Evolutionary conservation across 768 basidiomycete genomes (phyloP).

Genomic region (Cyclocybe cylindracea): DNA sequence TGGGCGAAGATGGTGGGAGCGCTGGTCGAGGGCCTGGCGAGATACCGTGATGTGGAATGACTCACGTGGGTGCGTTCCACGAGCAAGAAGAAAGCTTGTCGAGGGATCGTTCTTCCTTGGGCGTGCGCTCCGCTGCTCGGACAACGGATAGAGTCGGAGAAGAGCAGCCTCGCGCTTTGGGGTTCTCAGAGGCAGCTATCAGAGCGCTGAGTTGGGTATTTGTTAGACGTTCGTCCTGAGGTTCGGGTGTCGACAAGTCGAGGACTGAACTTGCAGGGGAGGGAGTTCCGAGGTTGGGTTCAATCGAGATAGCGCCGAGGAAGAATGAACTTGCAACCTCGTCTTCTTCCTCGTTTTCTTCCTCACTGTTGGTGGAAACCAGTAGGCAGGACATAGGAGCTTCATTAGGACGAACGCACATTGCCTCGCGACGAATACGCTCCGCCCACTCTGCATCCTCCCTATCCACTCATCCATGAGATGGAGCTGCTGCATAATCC

Average conservation of each 20-base stretch:
- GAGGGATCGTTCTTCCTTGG: slow-evolving; percentile 9
- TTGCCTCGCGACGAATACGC: neutral
- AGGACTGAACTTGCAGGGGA: neutral
- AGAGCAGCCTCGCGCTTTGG: slow-evolving; percentile 3
- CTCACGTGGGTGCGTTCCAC: slow-evolving; percentile 9
- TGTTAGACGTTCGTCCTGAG: neutral
- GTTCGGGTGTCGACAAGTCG: no score
- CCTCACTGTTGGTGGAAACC: neutral
- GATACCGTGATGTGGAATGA: neutral
- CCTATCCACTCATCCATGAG: neutral
- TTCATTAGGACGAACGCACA: neutral
- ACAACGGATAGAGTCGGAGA: slow-evolving; percentile 10
- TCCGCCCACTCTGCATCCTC: neutral
- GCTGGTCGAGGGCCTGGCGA: neutral
- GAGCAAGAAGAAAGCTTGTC: slow-evolving; percentile 22
- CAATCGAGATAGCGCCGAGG: no score
- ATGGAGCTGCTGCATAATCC: slow-evolving; percentile 1
- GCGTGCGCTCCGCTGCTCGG: slow-evolving; percentile 18
- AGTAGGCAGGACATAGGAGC: neutral
- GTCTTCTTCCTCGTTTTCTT: no score
- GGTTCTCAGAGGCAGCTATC: slow-evolving; percentile 3
- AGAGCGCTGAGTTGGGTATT: neutral
- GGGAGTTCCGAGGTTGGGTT: neutral
- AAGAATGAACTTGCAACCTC: no score
- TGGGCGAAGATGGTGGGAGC: neutral